Evolutionary conservation across 768 basidiomycete genomes (phyloP).

Genomic region (Epithele typhae): DNA sequence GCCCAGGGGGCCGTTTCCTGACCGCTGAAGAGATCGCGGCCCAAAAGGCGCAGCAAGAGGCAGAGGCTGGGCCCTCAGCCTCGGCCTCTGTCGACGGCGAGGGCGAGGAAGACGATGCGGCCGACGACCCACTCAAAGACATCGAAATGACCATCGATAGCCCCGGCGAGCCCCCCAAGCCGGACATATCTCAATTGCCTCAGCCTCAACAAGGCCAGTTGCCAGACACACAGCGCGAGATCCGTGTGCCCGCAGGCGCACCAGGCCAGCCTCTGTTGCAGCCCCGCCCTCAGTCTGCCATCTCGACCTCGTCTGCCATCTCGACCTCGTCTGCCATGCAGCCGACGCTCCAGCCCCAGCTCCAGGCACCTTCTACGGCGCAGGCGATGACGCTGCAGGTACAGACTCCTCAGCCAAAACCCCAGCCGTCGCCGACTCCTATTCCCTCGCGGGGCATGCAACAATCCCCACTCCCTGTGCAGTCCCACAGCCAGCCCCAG

Average conservation of each 20-base stretch:
- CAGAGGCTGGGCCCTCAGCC: conserved; percentile 31
- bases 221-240: conserved; percentile 11
- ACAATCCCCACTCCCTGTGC: conserved; percentile 13
- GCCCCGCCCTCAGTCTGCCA: conserved; percentile 21
- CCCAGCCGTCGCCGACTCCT: conserved; percentile 11
- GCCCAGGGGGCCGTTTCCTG: conserved; percentile 95
- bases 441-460: conserved; percentile 16
- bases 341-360: conserved; percentile 17
- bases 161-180: conserved; percentile 14
- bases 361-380: conserved; percentile 22
- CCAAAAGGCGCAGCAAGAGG: conserved; percentile 48
- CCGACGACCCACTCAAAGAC: conserved; percentile 17
- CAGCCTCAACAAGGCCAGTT: conserved; percentile 1
- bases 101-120: conserved; percentile 34
- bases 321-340: conserved; percentile 17
- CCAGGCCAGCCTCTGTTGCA: conserved; percentile 19
- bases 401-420: conserved; percentile 6
- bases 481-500: conserved; percentile 17
- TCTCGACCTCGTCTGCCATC: conserved; percentile 14
- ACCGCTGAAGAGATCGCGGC: conserved; percentile 94
- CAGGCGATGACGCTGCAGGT: conserved; percentile 7
- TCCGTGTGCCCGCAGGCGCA: conserved; percentile 1
- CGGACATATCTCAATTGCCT: neutral
- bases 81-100: conserved; percentile 32
- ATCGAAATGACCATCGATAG: conserved; percentile 19